Conservation (phyloP, 176 grass and related monocot species). For the Ampelocalamus luodianensis region DNA sequence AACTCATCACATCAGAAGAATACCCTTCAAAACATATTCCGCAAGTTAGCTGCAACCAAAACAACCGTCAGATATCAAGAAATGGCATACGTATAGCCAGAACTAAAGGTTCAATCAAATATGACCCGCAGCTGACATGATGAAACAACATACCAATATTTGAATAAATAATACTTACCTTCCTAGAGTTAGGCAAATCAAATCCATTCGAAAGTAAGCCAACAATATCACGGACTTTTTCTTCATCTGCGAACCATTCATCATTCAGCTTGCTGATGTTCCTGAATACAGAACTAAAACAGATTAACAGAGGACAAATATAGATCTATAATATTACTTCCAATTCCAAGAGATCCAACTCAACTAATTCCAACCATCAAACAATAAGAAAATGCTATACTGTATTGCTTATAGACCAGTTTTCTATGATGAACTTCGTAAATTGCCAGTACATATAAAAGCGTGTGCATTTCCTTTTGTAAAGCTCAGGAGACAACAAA, state of each 20-base stretch:
- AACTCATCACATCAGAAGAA: conserved; percentile 55
- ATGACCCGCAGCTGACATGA: not conserved
- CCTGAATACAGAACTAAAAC: conserved; percentile 52
- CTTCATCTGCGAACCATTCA: conserved; percentile 90
- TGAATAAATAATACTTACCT: conserved; percentile 49
- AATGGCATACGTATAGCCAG: conserved; percentile 17
- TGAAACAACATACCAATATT: conserved; percentile 27
- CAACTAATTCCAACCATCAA: conserved; percentile 21
- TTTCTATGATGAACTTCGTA: not conserved
- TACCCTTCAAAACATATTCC: conserved; percentile 93
- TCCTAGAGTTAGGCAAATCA: conserved; percentile 33
- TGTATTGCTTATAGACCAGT: not conserved
- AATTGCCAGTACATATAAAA: not conserved
- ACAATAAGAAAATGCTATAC: not conserved
- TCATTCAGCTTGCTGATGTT: conserved; percentile 71
- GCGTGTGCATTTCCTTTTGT: not conserved
- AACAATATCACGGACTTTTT: conserved; percentile 64
- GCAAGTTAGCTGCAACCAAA: conserved; percentile 80
- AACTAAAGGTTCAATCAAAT: conserved; percentile 20
- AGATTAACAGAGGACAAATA: not conserved
- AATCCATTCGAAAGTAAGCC: conserved; percentile 63
- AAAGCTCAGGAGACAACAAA: not conserved
- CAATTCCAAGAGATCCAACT: not conserved
- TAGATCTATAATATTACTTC: conserved; percentile 21
- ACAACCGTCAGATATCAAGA: conserved; percentile 39